These are phyloP conservation scores for Coemansia sp. DNA, from an alignment of 192 early-diverging fungal genomes.

Conservation along the genomic window DNA sequence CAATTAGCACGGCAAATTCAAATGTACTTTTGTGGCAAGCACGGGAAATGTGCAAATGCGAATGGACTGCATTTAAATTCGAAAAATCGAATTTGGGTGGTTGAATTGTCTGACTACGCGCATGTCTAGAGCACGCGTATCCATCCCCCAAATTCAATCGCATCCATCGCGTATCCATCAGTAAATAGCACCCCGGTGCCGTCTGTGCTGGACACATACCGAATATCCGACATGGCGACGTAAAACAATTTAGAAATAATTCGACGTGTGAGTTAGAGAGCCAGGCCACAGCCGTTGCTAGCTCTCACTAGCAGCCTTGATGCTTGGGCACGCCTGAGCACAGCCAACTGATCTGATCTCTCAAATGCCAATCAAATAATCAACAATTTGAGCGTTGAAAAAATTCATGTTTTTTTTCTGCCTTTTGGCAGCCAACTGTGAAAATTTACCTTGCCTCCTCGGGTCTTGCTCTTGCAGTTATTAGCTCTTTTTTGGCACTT, in stretches of 20 bases:
- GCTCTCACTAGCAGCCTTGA: neutral
- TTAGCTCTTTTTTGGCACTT: neutral
- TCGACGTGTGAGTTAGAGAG: constrained; percentile 29
- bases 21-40: neutral
- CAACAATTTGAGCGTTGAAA: neutral
- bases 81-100: neutral
- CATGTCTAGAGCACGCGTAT: constrained; percentile 14
- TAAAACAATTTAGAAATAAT: neutral
- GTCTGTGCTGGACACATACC: constrained; percentile 37
- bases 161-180: constrained; percentile 18
- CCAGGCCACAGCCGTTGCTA: neutral
- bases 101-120: neutral
- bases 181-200: neutral
- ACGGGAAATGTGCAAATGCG: neutral
- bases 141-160: constrained; percentile 20
- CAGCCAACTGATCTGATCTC: neutral
- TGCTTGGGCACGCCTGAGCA: neutral
- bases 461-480: neutral
- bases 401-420: neutral
- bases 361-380: neutral
- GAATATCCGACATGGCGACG: constrained; percentile 21
- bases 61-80: neutral
- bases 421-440: too few species aligned
- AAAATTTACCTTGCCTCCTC: neutral
- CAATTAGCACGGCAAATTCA: neutral